phyloP scores from a whole-genome alignment of 2,329 filamentous ascomycete genomes.

The Thermoascus crustaceus region DNA sequence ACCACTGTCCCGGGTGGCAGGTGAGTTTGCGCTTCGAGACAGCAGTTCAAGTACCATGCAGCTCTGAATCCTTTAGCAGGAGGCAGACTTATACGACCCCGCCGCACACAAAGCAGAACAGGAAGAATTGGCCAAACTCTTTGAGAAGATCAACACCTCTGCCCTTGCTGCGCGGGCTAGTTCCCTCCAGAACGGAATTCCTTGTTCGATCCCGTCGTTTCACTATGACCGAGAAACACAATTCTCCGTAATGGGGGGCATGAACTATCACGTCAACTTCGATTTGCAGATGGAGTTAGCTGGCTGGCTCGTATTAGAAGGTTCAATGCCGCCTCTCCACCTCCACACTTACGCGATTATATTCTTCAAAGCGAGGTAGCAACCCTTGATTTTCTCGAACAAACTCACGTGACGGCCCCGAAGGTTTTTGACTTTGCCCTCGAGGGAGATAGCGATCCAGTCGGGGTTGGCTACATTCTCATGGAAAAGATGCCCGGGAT shows the following conservation, averaged over 20 bases:
- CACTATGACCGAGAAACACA: conserved; percentile 28
- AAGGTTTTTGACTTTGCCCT: conserved; percentile 32
- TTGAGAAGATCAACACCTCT: conserved; percentile 28
- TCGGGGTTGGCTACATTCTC: conserved; percentile 36
- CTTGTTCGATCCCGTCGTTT: conserved; percentile 29
- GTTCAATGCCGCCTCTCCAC: conserved; percentile 36
- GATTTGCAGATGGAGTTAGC: conserved; percentile 35
- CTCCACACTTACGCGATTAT: conserved; percentile 16
- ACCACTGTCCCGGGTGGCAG: too few species aligned
- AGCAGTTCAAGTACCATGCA: too few species aligned
- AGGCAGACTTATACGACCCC: conserved; percentile 28
- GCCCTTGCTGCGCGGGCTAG: conserved; percentile 32
- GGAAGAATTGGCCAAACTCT: conserved; percentile 26
- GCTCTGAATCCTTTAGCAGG: too few species aligned
- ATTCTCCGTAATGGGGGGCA: conserved; percentile 37
- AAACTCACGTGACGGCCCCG: conserved; percentile 30
- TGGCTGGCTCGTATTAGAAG: conserved; percentile 39
- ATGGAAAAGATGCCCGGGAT: conserved; percentile 37
- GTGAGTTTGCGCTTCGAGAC: too few species aligned
- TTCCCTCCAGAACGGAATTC: conserved; percentile 26
- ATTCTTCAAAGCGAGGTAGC: conserved; percentile 36
- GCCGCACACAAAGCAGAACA: conserved; percentile 26
- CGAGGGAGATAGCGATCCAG: conserved; percentile 23
- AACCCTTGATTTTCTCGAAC: conserved; percentile 33
- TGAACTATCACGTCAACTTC: conserved; percentile 39